Evolutionary conservation across 2,329 filamentous ascomycete species (phyloP).

Genomic region (Graphium sp.): DNA sequence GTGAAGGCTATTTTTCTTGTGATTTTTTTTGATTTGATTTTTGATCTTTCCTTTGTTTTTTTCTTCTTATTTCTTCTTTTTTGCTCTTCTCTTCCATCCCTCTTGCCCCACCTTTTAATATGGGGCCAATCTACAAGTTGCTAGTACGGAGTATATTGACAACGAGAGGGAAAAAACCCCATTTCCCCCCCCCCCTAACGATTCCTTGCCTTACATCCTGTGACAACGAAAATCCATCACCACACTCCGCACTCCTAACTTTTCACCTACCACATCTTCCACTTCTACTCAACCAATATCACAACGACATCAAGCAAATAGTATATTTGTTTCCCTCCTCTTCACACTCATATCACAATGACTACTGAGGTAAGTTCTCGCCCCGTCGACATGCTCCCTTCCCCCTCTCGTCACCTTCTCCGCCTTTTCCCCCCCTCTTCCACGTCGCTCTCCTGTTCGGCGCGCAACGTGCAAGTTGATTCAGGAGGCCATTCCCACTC

Average conservation of each 20-base stretch:
- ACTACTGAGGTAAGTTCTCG: slow-evolving; percentile 40
- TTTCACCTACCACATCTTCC: slow-evolving; percentile 2
- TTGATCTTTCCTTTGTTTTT: neutral
- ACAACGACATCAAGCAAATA: too few species aligned
- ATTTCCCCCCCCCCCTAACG: too few species aligned
- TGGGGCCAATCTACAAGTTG: too few species aligned
- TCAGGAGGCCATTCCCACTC: too few species aligned
- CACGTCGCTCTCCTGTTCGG: neutral
- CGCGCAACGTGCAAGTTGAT: too few species aligned
- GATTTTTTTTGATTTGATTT: neutral
- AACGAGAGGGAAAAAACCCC: too few species aligned
- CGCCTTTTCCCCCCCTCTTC: neutral
- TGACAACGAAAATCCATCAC: slow-evolving; percentile 6
- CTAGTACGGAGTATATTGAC: too few species aligned
- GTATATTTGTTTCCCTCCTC: too few species aligned
- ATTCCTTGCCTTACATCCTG: too few species aligned
- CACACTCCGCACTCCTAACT: slow-evolving; percentile 4
- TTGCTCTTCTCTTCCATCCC: slow-evolving; percentile 1
- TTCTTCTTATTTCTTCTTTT: slow-evolving; percentile 1
- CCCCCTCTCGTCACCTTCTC: slow-evolving; percentile 5
- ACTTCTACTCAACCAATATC: slow-evolving; percentile 3
- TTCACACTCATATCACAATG: too few species aligned
- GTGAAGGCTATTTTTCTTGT: too few species aligned
- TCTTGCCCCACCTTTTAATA: too few species aligned
- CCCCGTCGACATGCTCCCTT: slow-evolving; percentile 1